Percentiles rank a stretch among this genome's conserved stretches.
Conservation (phyloP, 805 yeast genomes). For the Hanseniaspora clermontiae region DNA sequence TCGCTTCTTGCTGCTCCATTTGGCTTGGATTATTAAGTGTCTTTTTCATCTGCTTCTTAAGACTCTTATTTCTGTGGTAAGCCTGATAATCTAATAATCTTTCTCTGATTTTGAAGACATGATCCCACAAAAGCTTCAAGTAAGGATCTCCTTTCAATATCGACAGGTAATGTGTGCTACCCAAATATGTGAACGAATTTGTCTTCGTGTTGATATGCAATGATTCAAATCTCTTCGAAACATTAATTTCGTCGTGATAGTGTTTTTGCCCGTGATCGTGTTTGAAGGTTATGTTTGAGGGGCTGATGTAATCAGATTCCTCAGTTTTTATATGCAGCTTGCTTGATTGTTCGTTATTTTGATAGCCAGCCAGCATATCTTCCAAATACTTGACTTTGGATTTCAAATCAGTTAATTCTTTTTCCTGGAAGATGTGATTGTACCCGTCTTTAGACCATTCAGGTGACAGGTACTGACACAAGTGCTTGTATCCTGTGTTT, state of each 20-base stretch:
- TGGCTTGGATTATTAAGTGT: neutral
- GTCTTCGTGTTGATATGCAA: slow-evolving; percentile 29
- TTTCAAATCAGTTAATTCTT: slow-evolving; percentile 42
- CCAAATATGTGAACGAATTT: slow-evolving; percentile 34
- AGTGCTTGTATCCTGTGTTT: slow-evolving; percentile 45
- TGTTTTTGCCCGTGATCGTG: slow-evolving; percentile 12
- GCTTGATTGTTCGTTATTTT: slow-evolving; percentile 16
- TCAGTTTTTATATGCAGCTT: neutral
- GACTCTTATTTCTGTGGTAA: slow-evolving; percentile 15
- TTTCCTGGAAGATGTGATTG: slow-evolving; percentile 36
- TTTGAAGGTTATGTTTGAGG: neutral
- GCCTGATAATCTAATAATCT: slow-evolving; percentile 26
- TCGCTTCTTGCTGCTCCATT: neutral
- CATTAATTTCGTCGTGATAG: slow-evolving; percentile 28
- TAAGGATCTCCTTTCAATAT: slow-evolving; percentile 48
- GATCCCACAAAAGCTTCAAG: slow-evolving; percentile 42
- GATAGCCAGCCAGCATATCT: slow-evolving; percentile 30
- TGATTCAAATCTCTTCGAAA: slow-evolving; percentile 35
- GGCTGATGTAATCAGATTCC: neutral
- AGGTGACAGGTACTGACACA: slow-evolving; percentile 47
- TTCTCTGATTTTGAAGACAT: slow-evolving; percentile 33
- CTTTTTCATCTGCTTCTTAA: neutral
- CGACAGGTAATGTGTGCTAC: slow-evolving; percentile 48
- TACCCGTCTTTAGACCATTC: slow-evolving; percentile 44
- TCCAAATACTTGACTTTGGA: slow-evolving; percentile 43